phyloP scores from a whole-genome alignment of 768 basidiomycete species.

The Panaeolus papilionaceus region DNA sequence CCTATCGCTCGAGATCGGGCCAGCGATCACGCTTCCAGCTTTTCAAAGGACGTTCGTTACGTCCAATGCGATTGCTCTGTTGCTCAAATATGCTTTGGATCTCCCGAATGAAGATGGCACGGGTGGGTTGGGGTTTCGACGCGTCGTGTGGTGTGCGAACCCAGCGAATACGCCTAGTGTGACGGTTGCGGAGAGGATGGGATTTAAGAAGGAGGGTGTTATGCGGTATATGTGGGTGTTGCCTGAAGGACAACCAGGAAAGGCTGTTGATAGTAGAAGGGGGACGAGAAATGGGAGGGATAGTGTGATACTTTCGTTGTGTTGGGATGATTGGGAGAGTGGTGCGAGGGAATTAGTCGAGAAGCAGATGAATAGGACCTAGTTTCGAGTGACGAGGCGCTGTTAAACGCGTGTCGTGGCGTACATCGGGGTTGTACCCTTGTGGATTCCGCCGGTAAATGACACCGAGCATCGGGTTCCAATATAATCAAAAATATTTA shows the following conservation, averaged over 20 bases:
- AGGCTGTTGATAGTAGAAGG: conserved; percentile 30
- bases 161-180: conserved; percentile 51
- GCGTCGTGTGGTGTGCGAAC: conserved; percentile 61
- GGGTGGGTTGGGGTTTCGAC: conserved; percentile 56
- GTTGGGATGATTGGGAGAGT: conserved; percentile 58
- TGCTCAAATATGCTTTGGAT: conserved; percentile 47
- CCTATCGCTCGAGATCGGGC: conserved; percentile 54
- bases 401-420: not conserved
- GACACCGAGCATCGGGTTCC: too few species aligned
- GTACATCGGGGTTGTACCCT: not conserved
- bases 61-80: conserved; percentile 47
- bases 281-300: conserved; percentile 45
- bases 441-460: too few species aligned
- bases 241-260: conserved; percentile 34
- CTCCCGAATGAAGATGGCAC: conserved; percentile 34
- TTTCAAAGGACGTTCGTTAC: conserved; percentile 59
- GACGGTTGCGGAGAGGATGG: conserved; percentile 55
- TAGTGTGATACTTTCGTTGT: conserved; percentile 44
- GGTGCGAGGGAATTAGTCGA: conserved; percentile 38
- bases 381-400: not conserved
- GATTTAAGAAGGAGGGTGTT: conserved; percentile 55
- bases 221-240: conserved; percentile 57
- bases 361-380: conserved; percentile 35
- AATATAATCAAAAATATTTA: too few species aligned
- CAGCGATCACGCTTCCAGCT: conserved; percentile 50